phyloP scores from a whole-genome alignment of 768 basidiomycete species.

The Postia placenta region DNA sequence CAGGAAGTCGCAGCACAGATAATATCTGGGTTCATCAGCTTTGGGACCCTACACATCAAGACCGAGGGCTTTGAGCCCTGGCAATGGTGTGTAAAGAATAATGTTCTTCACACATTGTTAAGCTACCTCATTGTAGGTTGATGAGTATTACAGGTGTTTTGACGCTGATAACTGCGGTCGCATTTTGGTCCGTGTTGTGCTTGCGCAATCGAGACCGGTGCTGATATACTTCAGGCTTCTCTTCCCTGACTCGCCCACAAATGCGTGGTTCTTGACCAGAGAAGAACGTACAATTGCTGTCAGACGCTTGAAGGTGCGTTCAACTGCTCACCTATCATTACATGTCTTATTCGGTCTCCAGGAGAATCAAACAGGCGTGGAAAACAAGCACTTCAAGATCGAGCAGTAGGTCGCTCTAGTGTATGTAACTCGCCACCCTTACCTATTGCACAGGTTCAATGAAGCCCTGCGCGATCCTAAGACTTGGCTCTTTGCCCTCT shows the following conservation, averaged over 20 bases:
- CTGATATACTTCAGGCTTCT: slow-evolving; percentile 37
- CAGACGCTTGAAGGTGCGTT: slow-evolving; percentile 30
- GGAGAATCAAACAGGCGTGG: slow-evolving; percentile 76
- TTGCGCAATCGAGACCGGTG: not conserved
- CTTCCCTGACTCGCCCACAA: slow-evolving; percentile 73
- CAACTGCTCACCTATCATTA: not conserved
- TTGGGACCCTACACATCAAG: slow-evolving; percentile 58
- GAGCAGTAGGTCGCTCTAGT: slow-evolving; percentile 42
- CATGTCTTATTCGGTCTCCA: slow-evolving; percentile 15
- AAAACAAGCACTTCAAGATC: slow-evolving; percentile 76
- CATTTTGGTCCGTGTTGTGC: slow-evolving; percentile 33
- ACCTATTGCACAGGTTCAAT: slow-evolving; percentile 42
- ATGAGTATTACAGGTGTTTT: slow-evolving; percentile 65
- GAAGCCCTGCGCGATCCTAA: slow-evolving; percentile 66
- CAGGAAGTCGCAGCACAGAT: slow-evolving; percentile 47
- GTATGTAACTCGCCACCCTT: not conserved
- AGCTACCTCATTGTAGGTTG: slow-evolving; percentile 34
- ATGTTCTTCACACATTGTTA: not conserved
- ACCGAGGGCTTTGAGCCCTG: slow-evolving; percentile 56
- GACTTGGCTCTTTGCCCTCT: slow-evolving; percentile 73
- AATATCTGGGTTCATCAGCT: slow-evolving; percentile 62
- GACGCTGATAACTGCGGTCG: slow-evolving; percentile 44
- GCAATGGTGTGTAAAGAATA: slow-evolving; percentile 51
- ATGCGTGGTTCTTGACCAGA: slow-evolving; percentile 65
- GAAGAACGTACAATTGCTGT: slow-evolving; percentile 62